phyloP scores from a whole-genome alignment of 2,329 filamentous ascomycete species.

The Boeremia exigua region DNA sequence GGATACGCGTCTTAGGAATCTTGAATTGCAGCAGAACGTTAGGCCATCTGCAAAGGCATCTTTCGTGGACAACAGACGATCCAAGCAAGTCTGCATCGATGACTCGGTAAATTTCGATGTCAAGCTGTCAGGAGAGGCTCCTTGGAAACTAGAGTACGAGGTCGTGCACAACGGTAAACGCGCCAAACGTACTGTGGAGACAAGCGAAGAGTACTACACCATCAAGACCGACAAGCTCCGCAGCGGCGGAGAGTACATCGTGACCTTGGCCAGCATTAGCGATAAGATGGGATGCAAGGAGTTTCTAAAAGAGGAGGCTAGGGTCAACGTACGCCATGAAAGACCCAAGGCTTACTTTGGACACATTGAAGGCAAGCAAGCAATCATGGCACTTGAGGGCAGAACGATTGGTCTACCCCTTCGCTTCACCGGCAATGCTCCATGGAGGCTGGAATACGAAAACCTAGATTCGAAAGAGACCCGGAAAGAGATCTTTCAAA shows the following conservation, averaged over 20 bases:
- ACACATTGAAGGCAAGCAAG: slow-evolving; percentile 78
- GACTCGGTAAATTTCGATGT: slow-evolving; percentile 78
- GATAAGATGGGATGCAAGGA: slow-evolving; percentile 88
- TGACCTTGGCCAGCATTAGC: slow-evolving; percentile 84
- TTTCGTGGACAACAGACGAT: slow-evolving; percentile 64
- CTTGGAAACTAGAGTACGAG: slow-evolving; percentile 92
- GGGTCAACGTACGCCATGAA: slow-evolving; percentile 86
- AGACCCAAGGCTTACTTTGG: slow-evolving; percentile 87
- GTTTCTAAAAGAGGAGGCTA: slow-evolving; percentile 81
- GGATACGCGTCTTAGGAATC: slow-evolving; percentile 57
- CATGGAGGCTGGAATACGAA: slow-evolving; percentile 81
- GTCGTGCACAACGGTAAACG: slow-evolving; percentile 88
- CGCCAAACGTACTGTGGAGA: slow-evolving; percentile 69
- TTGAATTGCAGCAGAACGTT: slow-evolving; percentile 83
- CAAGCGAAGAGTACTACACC: slow-evolving; percentile 67
- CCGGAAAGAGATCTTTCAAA: slow-evolving; percentile 57
- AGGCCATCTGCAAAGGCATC: slow-evolving; percentile 86
- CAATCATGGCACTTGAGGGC: slow-evolving; percentile 77
- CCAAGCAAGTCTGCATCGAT: slow-evolving; percentile 79
- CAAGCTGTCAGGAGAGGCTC: slow-evolving; percentile 77
- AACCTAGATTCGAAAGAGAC: slow-evolving; percentile 63
- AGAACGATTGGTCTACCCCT: slow-evolving; percentile 77
- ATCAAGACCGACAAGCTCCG: slow-evolving; percentile 77
- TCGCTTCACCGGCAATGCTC: slow-evolving; percentile 81
- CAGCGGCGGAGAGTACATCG: slow-evolving; percentile 87